Base-by-base conservation (phyloP, 176 grass and related monocot species). In the Hyparrhenia diplandra region DNA sequence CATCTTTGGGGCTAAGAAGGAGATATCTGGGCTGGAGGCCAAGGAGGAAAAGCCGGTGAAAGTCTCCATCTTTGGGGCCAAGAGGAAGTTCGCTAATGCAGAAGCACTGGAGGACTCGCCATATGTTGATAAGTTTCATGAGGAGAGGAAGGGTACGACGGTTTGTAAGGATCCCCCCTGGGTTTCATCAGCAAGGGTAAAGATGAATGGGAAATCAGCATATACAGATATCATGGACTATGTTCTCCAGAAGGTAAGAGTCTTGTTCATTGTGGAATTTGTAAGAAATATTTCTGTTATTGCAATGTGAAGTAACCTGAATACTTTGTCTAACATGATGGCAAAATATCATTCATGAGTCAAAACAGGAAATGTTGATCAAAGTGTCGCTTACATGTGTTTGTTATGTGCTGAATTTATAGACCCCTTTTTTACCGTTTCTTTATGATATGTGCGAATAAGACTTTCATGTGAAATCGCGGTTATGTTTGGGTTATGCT, bases 241-340 rank as follows among this genome's bases (percentile, higher is more conserved):
- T 89, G 83, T 84, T 28, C 88, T 93, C 62, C 85, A 89, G 65
- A 97, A 97, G 94, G 94, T 93, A 20, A 91, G 73, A 80, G 71
- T 42, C 23, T 72, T 76, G 40, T 85, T 74, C 49, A 35, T 42
- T 32, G 10, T 83, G 30, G 47, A 81, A 11, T 83, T 45, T 61
- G 37, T 67, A 71, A 23, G 51, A 80, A 81, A 73, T 84, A 16
- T 60, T 82, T 87, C 39, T 73, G 10, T 66, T 80, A 45, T 57
- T 89, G 21, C 31, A 18, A 77, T 57, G 35, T 59, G 46, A 59
- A 28, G 39, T 85, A 85, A 43, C 54, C 3, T 36, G 23, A 68
- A 67, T 55, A 18, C 23, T 68, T 83, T 39, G 36, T 82, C 29
- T 85, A 12, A 7, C 40, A 43, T 76, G 28, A 49, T 85, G 35